These are phyloP conservation scores for Populus alba DNA, from an alignment of 345 rosid species.

Conservation along the genomic window DNA sequence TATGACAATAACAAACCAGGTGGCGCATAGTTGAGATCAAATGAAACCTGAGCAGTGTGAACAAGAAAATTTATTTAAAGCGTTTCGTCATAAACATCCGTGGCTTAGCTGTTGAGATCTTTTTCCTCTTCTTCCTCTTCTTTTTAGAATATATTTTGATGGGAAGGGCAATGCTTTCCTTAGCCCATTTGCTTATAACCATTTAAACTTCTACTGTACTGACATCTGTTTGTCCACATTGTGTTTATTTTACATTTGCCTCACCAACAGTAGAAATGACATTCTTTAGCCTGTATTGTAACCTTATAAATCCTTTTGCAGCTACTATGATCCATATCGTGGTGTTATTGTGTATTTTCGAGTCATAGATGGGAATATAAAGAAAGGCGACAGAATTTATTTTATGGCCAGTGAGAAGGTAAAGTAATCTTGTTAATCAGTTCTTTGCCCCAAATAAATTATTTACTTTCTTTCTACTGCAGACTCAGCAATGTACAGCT, in stretches of 20 bases:
- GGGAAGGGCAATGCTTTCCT: background rate
- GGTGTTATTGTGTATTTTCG: slow-evolving; percentile 97
- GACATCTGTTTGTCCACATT: background rate
- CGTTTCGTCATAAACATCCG: background rate
- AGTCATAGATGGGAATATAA: slow-evolving; percentile 85
- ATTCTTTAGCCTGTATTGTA: background rate
- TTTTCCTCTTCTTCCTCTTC: background rate
- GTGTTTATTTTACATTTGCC: background rate
- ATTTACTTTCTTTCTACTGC: background rate
- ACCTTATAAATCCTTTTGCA: slow-evolving; percentile 32
- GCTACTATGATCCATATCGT: slow-evolving; percentile 96
- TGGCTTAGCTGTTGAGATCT: background rate
- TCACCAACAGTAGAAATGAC: background rate
- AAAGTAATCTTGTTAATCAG: slow-evolving; percentile 8
- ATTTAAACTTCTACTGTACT: background rate
- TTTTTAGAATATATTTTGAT: background rate
- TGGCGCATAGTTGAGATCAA: background rate
- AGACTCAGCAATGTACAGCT: background rate
- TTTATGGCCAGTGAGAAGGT: slow-evolving; percentile 98
- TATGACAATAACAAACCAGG: background rate
- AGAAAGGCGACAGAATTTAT: slow-evolving; percentile 85
- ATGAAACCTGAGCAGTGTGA: background rate
- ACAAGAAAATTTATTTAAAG: background rate
- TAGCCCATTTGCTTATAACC: background rate
- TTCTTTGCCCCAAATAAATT: background rate